Conservation (phyloP, 768 basidiomycete species). For the Naganishia vishniacii region DNA sequence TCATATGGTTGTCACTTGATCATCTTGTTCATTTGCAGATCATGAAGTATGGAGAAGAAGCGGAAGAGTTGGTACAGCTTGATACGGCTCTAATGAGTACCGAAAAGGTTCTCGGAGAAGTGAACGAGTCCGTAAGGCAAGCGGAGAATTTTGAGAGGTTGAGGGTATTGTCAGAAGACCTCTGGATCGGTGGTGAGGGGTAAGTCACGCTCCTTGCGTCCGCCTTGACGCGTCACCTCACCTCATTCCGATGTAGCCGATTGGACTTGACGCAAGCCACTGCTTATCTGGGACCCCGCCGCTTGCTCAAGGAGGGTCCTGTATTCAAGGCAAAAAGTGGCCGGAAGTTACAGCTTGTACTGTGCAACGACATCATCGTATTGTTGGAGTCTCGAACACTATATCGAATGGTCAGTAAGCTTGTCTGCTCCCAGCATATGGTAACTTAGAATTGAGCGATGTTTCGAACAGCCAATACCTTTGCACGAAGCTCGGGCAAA, state of each 20-base stretch:
- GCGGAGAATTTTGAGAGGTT: constrained; percentile 77
- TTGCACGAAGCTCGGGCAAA: constrained; percentile 44
- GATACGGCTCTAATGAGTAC: constrained; percentile 58
- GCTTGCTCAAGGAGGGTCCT: constrained; percentile 70
- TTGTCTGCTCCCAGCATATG: not conserved
- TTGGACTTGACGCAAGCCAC: constrained; percentile 89
- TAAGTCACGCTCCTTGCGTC: constrained; percentile 47
- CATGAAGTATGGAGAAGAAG: constrained; percentile 67
- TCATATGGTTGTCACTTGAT: not conserved
- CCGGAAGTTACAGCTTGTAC: constrained; percentile 65
- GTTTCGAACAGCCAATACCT: constrained; percentile 57
- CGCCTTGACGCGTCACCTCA: not conserved
- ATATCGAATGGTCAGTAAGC: constrained; percentile 71
- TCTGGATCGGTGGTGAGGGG: constrained; percentile 80
- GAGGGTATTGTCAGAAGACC: constrained; percentile 63
- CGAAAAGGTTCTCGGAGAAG: constrained; percentile 67
- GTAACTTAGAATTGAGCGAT: too few relatives aligned
- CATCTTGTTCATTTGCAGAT: constrained; percentile 53
- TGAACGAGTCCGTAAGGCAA: constrained; percentile 83
- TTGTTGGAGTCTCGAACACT: constrained; percentile 70
- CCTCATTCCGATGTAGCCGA: constrained; percentile 51
- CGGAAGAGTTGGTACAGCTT: constrained; percentile 60
- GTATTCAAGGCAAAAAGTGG: constrained; percentile 79
- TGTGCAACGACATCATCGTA: constrained; percentile 86
- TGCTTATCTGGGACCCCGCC: constrained; percentile 71